Evolutionary conservation across 495 filamentous ascomycete species (phyloP).

Genomic region (Neurospora sp.): DNA sequence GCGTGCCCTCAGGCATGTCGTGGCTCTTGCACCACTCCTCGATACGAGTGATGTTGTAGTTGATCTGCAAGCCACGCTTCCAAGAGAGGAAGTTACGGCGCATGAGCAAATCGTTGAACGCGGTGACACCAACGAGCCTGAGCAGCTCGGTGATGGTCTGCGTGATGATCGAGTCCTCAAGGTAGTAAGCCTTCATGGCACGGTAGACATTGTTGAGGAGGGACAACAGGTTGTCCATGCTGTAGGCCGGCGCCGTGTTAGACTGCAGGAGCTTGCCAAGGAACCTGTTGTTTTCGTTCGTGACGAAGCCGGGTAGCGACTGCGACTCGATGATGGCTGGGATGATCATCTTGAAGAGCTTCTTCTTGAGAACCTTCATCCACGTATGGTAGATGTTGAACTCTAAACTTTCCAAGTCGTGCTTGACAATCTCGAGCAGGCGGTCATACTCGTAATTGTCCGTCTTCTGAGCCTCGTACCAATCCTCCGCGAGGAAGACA

Average conservation of each 20-base stretch:
- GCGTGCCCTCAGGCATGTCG: conserved; percentile 96
- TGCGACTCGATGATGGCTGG: conserved; percentile 98
- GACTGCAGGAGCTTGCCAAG: conserved; percentile 89
- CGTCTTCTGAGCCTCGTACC: conserved; percentile 98
- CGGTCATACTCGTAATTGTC: conserved; percentile 99
- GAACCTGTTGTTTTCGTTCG: conserved; percentile 95
- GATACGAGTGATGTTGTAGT: conserved; percentile 99
- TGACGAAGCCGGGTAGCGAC: conserved; percentile 95
- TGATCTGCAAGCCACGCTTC: conserved; percentile 99
- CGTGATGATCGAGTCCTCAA: conserved; percentile 90
- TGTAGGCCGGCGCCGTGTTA: conserved; percentile 83
- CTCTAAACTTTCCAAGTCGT: conserved; percentile 94
- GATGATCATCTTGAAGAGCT: conserved; percentile 98
- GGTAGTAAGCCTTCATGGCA: conserved; percentile 95
- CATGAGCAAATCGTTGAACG: conserved; percentile 98
- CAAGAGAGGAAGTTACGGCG: conserved; percentile 96
- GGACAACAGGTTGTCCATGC: conserved; percentile 97
- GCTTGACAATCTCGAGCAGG: conserved; percentile 95
- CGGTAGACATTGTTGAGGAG: conserved; percentile 95
- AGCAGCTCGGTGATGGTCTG: conserved; percentile 93
- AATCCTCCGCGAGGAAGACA: conserved; percentile 97
- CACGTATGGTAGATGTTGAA: conserved; percentile 99
- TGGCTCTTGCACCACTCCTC: conserved; percentile 99
- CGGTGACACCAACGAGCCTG: conserved; percentile 89
- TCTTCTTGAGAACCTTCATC: conserved; percentile 99